These are phyloP conservation scores for Thraustochytrium sp. DNA, from an alignment of 352 stramenopile species.

Conservation along the genomic window DNA sequence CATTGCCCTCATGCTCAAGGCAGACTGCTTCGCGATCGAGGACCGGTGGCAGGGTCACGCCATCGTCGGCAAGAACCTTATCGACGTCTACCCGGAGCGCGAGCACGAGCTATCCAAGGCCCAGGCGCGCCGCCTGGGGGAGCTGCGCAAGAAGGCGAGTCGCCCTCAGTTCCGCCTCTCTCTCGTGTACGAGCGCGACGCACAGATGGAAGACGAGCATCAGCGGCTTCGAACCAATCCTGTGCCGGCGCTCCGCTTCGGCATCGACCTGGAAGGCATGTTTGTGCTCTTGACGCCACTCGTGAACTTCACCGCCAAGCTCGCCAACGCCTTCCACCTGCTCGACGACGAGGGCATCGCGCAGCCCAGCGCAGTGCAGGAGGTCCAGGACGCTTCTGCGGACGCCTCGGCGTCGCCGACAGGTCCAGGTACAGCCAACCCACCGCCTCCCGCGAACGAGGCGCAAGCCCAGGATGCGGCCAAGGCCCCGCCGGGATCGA, in stretches of 20 bases:
- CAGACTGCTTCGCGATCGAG: neutral
- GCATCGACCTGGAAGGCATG: neutral
- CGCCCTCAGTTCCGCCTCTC: neutral
- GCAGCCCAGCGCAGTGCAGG: neutral
- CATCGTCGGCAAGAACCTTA: neutral
- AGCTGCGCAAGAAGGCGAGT: neutral
- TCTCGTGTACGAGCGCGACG: neutral
- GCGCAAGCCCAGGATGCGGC: neutral
- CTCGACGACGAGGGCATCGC: neutral
- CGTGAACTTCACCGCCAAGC: neutral
- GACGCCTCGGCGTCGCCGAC: neutral
- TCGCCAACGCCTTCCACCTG: neutral
- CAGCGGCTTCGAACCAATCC: neutral
- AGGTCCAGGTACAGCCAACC: too few species aligned
- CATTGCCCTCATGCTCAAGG: neutral
- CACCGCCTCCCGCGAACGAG: neutral
- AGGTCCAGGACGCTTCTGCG: neutral
- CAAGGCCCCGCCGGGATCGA: neutral
- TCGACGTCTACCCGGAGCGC: neutral
- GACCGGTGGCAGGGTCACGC: neutral
- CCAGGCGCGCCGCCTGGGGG: neutral
- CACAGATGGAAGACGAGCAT: neutral
- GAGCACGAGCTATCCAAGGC: neutral
- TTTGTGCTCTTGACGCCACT: conserved; percentile 24
- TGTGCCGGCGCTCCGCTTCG: neutral